phyloP scores from a whole-genome alignment of 2,329 filamentous ascomycete genomes.

The Fusarium drepaniforme region DNA sequence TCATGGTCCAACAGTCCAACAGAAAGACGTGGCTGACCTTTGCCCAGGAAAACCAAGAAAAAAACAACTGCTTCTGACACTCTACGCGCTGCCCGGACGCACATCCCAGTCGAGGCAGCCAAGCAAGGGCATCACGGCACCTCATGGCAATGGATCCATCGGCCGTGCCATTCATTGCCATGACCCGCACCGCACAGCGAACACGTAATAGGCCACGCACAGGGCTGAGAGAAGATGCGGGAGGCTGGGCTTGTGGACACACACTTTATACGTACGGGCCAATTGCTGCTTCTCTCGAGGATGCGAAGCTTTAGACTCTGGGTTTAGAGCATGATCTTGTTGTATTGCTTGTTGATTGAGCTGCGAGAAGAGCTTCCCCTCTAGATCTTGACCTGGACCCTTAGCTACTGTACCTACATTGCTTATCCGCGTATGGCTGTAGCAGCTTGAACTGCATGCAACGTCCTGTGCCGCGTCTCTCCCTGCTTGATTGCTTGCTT shows the following conservation, averaged over 20 bases:
- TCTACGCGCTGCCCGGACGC: neutral
- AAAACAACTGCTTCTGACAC: slow-evolving; percentile 2
- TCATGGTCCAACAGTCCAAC: slow-evolving; percentile 14
- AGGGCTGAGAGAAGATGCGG: slow-evolving; percentile 25
- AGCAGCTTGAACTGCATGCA: slow-evolving; percentile 28
- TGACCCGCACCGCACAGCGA: slow-evolving; percentile 37
- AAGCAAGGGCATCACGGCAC: slow-evolving; percentile 16
- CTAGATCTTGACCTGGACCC: slow-evolving; percentile 3
- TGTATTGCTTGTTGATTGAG: neutral
- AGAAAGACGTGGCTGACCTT: neutral
- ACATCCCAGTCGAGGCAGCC: neutral
- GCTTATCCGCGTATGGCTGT: neutral
- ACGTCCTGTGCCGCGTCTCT: neutral
- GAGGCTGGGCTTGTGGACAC: neutral
- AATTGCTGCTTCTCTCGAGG: slow-evolving; percentile 15
- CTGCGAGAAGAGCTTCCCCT: neutral
- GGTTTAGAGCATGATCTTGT: neutral
- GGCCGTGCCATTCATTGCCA: slow-evolving; percentile 7
- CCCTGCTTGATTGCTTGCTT: slow-evolving; percentile 2
- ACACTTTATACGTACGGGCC: slow-evolving; percentile 1
- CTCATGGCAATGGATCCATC: slow-evolving; percentile 10
- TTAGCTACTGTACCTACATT: neutral
- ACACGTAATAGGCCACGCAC: slow-evolving; percentile 35
- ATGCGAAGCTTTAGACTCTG: neutral
- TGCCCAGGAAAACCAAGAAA: slow-evolving; percentile 10